Evolutionary conservation across 73 alveolate species (phyloP), one percentile per base, ranked within the genome.

Genomic region (Paramecium sexaurelia): DNA sequence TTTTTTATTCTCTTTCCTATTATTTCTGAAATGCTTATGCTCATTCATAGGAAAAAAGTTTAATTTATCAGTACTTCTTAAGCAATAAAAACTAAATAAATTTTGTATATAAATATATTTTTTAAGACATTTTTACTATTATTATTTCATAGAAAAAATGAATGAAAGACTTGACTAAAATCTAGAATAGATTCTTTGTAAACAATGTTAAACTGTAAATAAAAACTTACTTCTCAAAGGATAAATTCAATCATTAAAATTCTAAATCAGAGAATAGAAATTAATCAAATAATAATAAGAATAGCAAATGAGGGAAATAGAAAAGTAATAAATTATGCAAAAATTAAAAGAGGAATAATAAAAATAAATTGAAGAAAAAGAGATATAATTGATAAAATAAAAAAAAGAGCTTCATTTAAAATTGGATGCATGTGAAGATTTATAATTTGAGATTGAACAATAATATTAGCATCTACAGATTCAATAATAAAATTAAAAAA

Each of bases 401-500:
- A 71, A 71, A 40, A 32, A 19, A 9, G 29, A 35, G 32, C 56
- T 71, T 13, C 56, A 71, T 71, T 24, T 35, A n/a, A 29, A 61
- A 20, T 35, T 11, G 15, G 86, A 71, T 71, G 86, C 86, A 35
- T 71, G 55, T 35, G 86, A 71, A 20, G 86, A 71, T 24, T 71
- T 71, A 36, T 20, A 35, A 71, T 71, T 35, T 36, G 56, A 71
- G 35, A 71, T 32, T 35, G 86, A 71, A 11, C 26, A 61, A 61
- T 32, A 61, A 37, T 71, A 71, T 33, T 40, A 71, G 5, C 43
- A 35, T 36, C 86, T 33, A 8, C 11, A 71, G 15, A 27, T 27
- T 17, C 32, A 71, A 35, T 35, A 33, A 36, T 57, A 71, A 36
- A 37, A 71, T 35, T 20, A 27, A 15, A 35, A 33, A 71, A 17